Percentiles rank a stretch among this genome's conserved stretches.
phyloP scores from a whole-genome alignment of 1,284 basidiomycete species.

The Boletus semigastroideus region DNA sequence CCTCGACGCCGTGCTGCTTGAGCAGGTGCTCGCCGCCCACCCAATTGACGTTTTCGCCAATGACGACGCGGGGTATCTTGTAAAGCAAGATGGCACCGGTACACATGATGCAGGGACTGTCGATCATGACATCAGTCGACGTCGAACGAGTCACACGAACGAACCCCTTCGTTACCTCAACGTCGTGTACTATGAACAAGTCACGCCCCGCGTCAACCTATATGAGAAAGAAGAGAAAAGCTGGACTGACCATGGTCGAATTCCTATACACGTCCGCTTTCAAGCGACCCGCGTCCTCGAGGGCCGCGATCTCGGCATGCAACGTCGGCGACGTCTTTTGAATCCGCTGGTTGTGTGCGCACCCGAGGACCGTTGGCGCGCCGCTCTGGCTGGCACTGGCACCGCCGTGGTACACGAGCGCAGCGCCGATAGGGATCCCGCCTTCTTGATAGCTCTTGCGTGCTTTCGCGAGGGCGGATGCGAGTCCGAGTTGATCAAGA shows the following conservation, averaged over 20 bases:
- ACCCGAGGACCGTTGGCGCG: conserved; percentile 39
- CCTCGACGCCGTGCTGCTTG: conserved; percentile 49
- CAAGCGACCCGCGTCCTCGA: conserved; percentile 51
- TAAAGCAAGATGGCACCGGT: conserved; percentile 59
- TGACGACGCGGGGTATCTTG: conserved; percentile 58
- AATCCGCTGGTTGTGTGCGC: conserved; percentile 52
- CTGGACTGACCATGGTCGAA: conserved; percentile 40
- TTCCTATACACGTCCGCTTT: conserved; percentile 43
- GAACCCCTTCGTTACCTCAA: conserved; percentile 39
- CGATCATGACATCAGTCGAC: too few species aligned
- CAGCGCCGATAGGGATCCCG: conserved; percentile 60
- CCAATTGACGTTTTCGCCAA: conserved; percentile 56
- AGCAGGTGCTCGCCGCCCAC: conserved; percentile 52
- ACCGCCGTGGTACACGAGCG: conserved; percentile 37
- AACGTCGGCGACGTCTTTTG: conserved; percentile 54
- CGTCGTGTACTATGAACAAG: conserved; percentile 40
- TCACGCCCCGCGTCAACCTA: background rate
- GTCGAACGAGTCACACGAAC: too few species aligned
- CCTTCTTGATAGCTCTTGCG: conserved; percentile 45
- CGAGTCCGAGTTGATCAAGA: conserved; percentile 29
- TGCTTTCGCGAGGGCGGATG: conserved; percentile 44
- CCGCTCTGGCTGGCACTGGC: too few species aligned
- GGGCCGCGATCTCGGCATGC: conserved; percentile 55
- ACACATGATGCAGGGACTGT: conserved; percentile 60
- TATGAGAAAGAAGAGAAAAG: background rate